These are phyloP conservation scores for Blastobotrys aristatus DNA, from an alignment of 1,139 yeast genomes.

Conservation along the genomic window DNA sequence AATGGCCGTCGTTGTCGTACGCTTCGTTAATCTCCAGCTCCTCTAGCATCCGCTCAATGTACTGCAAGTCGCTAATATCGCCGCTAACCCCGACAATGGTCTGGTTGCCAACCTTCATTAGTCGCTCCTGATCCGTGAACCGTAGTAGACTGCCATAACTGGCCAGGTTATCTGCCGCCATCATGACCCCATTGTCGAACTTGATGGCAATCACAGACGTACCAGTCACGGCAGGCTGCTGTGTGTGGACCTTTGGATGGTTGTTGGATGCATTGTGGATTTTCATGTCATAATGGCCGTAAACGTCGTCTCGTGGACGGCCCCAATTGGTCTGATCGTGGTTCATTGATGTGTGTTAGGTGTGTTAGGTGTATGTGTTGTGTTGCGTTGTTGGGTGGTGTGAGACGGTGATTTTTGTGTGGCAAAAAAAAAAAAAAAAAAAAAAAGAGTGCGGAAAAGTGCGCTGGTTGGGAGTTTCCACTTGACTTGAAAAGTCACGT, in stretches of 20 bases:
- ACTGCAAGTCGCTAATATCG: constrained; percentile 90
- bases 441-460: no score
- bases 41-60: constrained; percentile 67
- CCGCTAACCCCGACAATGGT: constrained; percentile 94
- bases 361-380: no score
- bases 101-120: constrained; percentile 73
- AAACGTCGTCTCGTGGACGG: constrained; percentile 75
- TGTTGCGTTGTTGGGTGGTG: no score
- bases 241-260: constrained; percentile 61
- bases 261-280: constrained; percentile 55
- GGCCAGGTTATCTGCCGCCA: constrained; percentile 95
- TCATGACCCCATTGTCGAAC: constrained; percentile 80
- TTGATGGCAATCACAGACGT: constrained; percentile 91
- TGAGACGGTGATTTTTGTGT: no score
- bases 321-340: constrained; percentile 98
- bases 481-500: no score
- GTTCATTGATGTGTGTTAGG: constrained; percentile 67
- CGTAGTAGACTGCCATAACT: constrained; percentile 91
- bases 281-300: constrained; percentile 69
- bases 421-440: no score
- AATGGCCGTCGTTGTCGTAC: constrained; percentile 77
- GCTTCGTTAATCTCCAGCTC: constrained; percentile 73
- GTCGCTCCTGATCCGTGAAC: constrained; percentile 78
- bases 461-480: no score
- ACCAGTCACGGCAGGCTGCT: constrained; percentile 93